phyloP scores from a whole-genome alignment of 1,284 basidiomycete species.

The Ceratobasidium sp. region DNA sequence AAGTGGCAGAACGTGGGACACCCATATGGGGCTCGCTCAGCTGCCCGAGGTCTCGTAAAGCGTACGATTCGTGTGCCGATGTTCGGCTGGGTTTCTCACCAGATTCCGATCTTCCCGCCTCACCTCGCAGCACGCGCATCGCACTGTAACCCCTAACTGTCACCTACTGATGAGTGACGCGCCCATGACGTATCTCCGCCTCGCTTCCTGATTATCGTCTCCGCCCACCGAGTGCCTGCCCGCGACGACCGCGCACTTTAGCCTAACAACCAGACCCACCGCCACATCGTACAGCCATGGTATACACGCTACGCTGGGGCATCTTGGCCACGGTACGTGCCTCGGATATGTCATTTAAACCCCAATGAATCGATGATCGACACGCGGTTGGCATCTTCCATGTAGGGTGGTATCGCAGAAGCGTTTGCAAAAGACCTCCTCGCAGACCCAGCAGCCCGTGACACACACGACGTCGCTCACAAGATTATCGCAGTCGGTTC shows the following conservation, averaged over 20 bases:
- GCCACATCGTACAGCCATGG: conserved; percentile 1
- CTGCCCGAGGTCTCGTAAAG: neutral
- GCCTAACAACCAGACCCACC: neutral
- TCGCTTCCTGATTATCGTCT: conserved; percentile 9
- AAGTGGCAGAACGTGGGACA: neutral
- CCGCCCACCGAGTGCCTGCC: neutral
- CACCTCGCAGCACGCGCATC: neutral
- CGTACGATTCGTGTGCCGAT: neutral
- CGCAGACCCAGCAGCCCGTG: conserved; percentile 53
- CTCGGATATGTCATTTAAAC: too few species aligned
- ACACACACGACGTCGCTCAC: conserved; percentile 76
- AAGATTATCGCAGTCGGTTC: conserved; percentile 83
- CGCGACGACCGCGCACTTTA: neutral
- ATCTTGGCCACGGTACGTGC: conserved; percentile 41
- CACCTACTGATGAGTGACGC: neutral
- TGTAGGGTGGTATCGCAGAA: conserved; percentile 44
- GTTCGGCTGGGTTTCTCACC: neutral
- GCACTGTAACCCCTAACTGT: conserved; percentile 2
- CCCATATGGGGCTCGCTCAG: neutral
- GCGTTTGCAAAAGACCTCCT: conserved; percentile 45
- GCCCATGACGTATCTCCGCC: neutral
- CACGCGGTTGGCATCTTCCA: neutral
- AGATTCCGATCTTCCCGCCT: neutral
- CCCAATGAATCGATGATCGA: neutral
- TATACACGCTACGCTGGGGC: conserved; percentile 41